These are phyloP conservation scores for Emergomyces africanus DNA, from an alignment of 2,329 filamentous ascomycete genomes.

Conservation along the genomic window DNA sequence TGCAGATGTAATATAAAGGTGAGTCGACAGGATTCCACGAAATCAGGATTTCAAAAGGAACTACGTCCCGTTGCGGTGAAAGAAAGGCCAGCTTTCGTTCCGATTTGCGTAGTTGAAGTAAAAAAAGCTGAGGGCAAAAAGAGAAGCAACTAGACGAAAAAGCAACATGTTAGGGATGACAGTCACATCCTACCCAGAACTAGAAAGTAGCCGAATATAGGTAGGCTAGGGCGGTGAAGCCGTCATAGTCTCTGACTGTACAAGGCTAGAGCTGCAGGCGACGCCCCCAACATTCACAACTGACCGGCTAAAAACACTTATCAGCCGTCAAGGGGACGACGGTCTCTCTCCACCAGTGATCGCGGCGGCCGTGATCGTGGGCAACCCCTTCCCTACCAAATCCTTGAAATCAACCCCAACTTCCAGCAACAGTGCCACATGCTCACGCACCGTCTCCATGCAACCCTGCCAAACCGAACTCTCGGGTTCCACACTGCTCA, in stretches of 20 bases:
- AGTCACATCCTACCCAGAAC: neutral
- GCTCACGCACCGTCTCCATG: slow-evolving; percentile 65
- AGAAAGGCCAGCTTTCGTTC: neutral
- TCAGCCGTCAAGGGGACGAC: neutral
- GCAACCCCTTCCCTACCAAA: slow-evolving; percentile 41
- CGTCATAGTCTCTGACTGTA: too few species aligned
- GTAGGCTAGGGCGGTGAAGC: too few species aligned
- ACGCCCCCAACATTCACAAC: neutral
- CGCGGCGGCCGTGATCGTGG: neutral
- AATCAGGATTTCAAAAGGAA: neutral
- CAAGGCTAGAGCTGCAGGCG: neutral
- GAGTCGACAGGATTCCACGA: neutral
- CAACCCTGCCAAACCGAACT: slow-evolving; percentile 70
- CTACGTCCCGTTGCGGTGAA: neutral
- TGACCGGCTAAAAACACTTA: neutral
- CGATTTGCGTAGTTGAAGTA: neutral
- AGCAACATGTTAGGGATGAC: neutral
- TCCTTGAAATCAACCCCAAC: slow-evolving; percentile 85
- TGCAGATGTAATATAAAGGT: neutral
- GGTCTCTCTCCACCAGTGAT: neutral
- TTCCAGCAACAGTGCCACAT: slow-evolving; percentile 66
- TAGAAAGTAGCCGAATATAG: too few species aligned
- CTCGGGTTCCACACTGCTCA: slow-evolving; percentile 72
- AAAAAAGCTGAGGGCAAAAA: neutral
- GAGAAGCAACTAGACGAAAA: neutral